Conservation (phyloP, 2,329 filamentous ascomycete genomes). For the Nannizziopsis barbatae region DNA sequence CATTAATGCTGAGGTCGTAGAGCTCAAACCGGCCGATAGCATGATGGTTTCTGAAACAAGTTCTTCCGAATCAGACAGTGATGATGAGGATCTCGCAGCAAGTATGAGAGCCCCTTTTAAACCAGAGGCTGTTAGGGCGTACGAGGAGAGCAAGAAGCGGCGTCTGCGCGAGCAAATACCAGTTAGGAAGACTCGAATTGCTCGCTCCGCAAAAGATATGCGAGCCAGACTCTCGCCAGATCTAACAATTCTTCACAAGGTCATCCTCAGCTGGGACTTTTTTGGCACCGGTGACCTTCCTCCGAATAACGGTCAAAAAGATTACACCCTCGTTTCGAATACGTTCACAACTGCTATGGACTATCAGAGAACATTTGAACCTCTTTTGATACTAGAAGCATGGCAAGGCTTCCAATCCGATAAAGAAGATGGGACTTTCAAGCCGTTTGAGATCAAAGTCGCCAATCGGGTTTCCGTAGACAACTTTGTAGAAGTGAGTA, state of each 20-base stretch:
- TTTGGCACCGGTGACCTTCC: constrained; percentile 83
- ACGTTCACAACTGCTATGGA: constrained; percentile 63
- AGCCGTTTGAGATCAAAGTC: constrained; percentile 77
- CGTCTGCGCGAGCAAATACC: constrained; percentile 54
- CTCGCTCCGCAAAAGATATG: constrained; percentile 83
- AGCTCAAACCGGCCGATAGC: constrained; percentile 62
- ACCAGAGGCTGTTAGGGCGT: constrained; percentile 35
- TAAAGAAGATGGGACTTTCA: constrained; percentile 72
- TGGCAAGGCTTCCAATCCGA: constrained; percentile 89
- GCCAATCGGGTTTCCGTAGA: constrained; percentile 82
- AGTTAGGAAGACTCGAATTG: constrained; percentile 70
- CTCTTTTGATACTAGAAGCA: constrained; percentile 79
- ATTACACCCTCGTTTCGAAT: constrained; percentile 65
- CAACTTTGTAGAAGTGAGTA: constrained; percentile 83
- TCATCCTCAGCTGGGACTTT: constrained; percentile 87
- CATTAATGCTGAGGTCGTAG: constrained; percentile 64
- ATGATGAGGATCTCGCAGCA: constrained; percentile 50
- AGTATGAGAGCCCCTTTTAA: constrained; percentile 33
- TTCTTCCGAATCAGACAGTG: constrained; percentile 56
- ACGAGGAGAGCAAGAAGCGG: constrained; percentile 37
- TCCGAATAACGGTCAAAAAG: constrained; percentile 56
- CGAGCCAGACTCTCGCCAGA: constrained; percentile 83
- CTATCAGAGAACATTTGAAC: constrained; percentile 84
- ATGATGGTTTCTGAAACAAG: constrained; percentile 71
- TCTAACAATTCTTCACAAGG: constrained; percentile 71